Percentiles rank a stretch among this genome's conserved stretches.
Conservation (phyloP, 2,329 filamentous ascomycete genomes). For the Shiraia sp. region DNA sequence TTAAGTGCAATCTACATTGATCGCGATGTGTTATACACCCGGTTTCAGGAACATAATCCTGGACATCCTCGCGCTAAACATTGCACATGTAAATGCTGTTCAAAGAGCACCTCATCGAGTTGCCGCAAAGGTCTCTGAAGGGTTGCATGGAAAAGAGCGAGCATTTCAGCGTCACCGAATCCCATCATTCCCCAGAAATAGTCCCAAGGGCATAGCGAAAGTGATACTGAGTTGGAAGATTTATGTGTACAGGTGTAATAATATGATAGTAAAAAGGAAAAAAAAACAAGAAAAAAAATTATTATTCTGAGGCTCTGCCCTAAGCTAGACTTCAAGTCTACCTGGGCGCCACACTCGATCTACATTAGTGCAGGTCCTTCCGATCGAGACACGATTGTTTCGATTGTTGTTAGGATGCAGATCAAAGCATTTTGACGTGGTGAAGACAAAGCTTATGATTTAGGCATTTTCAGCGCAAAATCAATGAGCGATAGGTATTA, state of each 20-base stretch:
- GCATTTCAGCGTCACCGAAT: conserved; percentile 28
- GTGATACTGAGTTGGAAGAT: conserved; percentile 7
- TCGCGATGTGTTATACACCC: conserved; percentile 7
- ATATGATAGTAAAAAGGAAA: not conserved
- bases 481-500: conserved; percentile 2
- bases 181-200: conserved; percentile 5
- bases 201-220: conserved; percentile 6
- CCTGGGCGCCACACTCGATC: not conserved
- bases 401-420: not conserved
- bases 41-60: not conserved
- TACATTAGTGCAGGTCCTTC: not conserved
- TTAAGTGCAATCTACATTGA: not conserved
- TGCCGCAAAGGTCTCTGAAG: not conserved
- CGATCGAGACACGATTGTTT: not conserved
- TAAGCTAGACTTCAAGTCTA: not conserved
- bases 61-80: not conserved
- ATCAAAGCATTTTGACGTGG: not conserved
- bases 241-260: conserved; percentile 5
- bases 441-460: conserved; percentile 8
- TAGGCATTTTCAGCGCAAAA: conserved; percentile 37
- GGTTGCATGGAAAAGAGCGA: conserved; percentile 13
- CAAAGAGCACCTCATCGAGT: not conserved
- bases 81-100: conserved; percentile 1
- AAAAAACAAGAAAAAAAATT: not conserved
- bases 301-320: not conserved